Evolutionary conservation across 257 asterid species (phyloP), one percentile per base, ranked within the genome.

Genomic region (Mentha longifolia): DNA sequence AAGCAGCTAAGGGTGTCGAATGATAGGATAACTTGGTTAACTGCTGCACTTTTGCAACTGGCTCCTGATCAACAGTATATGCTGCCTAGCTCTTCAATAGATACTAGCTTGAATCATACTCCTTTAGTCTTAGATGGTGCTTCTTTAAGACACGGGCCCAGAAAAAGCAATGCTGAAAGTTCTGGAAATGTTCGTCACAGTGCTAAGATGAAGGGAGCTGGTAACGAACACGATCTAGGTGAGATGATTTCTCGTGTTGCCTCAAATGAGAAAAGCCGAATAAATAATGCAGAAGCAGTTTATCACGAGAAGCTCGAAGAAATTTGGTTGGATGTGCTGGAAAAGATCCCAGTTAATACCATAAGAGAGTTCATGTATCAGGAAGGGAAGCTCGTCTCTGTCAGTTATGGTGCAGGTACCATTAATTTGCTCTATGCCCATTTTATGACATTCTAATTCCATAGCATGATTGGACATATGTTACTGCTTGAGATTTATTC

Each of bases 1-100:
- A 92, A 95, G 88, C 98, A 95, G 88, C 83, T 95, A 80, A 88
- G 99, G 81, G 80, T 87, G 66, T 88, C 99, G 7, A 89, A 79
- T 46, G 99, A 92, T 83, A 82, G 83, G 81, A 83, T 88, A 54
- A 95, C 99, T 31, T 95, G 99, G 99, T 89, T 95, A 65, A 95
- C 99, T 2, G 99, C 98, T 30, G 98, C 98, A 22, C 74, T 95
- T 65, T 79, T 95, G 78, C 99, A 95, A 77, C 91, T 95, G 76
- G 99, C 98, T 57, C 97, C 98, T 4, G 99, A 95, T 80, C 95
- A 87, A 69, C 97, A 89, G 71, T 89, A 89, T 72, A 73, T 83
- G 75, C 69, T 86, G 35, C 96, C 91, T 33, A 75, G 77, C 82
- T 90, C 97, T 56, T 89, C 98, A 22, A 79, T 85, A 8, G 92